A percentile compares a stretch with the other conserved stretches of the same genome.
Evolutionary conservation across 192 early-diverging fungal species (phyloP).

Genomic region (Rhizophagus clarus): DNA sequence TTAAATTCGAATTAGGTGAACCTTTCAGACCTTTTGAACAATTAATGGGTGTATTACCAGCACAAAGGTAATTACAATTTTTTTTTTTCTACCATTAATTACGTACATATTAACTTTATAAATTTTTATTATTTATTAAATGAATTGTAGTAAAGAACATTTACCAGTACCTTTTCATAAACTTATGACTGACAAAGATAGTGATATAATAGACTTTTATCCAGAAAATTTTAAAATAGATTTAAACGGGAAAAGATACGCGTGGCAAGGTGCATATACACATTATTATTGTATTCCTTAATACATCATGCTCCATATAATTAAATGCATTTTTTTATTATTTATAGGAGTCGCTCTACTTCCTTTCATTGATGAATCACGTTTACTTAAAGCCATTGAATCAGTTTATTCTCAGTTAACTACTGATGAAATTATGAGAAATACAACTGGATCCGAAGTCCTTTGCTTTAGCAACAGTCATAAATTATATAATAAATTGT

Average conservation of each 20-base stretch:
- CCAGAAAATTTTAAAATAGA: constrained; percentile 88
- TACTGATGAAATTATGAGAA: constrained; percentile 74
- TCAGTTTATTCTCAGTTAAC: constrained; percentile 65
- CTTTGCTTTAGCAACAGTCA: constrained; percentile 63
- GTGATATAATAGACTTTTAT: constrained; percentile 95
- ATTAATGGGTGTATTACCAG: constrained; percentile 95
- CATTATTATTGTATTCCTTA: neutral
- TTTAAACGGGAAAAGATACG: constrained; percentile 93
- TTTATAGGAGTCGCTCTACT: constrained; percentile 80
- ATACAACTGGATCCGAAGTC: constrained; percentile 63
- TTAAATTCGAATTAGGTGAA: constrained; percentile 79
- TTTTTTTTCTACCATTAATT: no score
- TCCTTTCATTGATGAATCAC: constrained; percentile 90
- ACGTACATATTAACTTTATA: neutral
- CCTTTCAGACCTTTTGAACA: constrained; percentile 95
- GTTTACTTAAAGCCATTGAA: constrained; percentile 74
- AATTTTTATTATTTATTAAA: neutral
- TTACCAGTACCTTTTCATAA: constrained; percentile 68
- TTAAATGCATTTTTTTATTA: neutral
- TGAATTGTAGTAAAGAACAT: constrained; percentile 51
- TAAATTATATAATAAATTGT: constrained; percentile 60
- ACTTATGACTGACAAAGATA: constrained; percentile 81
- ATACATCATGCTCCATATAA: neutral
- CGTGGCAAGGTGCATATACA: constrained; percentile 77
- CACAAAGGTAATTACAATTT: constrained; percentile 51